Evolutionary conservation across 768 basidiomycete genomes (phyloP), one percentile per base, ranked within the genome.

Genomic region (Auriculariales sp.): DNA sequence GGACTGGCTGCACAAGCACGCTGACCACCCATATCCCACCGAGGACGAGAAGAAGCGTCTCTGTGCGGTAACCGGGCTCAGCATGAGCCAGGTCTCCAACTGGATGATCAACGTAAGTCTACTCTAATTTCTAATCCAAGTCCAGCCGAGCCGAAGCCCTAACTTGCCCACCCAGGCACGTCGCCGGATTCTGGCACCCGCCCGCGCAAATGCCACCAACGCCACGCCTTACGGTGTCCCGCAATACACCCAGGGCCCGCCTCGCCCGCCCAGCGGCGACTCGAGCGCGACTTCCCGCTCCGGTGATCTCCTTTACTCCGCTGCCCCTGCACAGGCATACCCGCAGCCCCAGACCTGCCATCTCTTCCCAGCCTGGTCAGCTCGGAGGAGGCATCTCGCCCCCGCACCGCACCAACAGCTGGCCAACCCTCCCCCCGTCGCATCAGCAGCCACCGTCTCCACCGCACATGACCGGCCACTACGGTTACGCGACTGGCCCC

Each of bases 1-100:
- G 59, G 79, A 85, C 6, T 90, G 88, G 88, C 69, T 90, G 29
- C 83, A 90, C 59, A 77, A 83, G 54, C 87, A 91, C 60, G 83
- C 83, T 2, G 87, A 90, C 61, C 88, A 90, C 57, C 87, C 87
- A 24, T 91, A 91, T 62, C 87, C 87, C 28, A 81, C 78, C 56
- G 87, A 91, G 62, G 85, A 89, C 54, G 87, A 90, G 71, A 91
- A 91, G 68, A 89, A 89, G 60, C 83, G 85, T 61, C 67, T 91
- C 55, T 90, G 87, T 64, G 77, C 83, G 57, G 83, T 83, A 33
- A 91, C 87, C 1, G 85, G 85, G 24, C 67, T 91, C 54, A 85
- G 80, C 67, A 90, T 90, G 85, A 78, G 74, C 65, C 87, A 91
- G 64, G 85, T 90, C 0, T 87, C 84, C 48, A 90, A 90, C 62